Percentiles rank a stretch among this genome's conserved stretches.
phyloP scores from a whole-genome alignment of 1,284 basidiomycete species.

The Cutaneotrichosporon daszewskae region DNA sequence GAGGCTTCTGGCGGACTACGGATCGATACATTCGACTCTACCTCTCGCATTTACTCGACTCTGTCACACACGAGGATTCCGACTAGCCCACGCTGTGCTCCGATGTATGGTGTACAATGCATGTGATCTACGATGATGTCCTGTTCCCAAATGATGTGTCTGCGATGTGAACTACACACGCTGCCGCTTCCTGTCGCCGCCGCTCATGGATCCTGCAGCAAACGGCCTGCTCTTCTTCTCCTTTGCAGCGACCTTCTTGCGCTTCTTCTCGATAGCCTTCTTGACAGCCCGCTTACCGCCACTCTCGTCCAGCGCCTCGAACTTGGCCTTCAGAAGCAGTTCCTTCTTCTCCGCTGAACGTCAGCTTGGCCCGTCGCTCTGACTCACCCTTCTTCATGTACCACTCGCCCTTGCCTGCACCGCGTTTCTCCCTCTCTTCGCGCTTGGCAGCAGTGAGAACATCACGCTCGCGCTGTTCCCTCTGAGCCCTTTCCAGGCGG shows the following conservation, averaged over 20 bases:
- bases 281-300: conserved; percentile 76
- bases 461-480: conserved; percentile 63
- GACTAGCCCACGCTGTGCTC: background rate
- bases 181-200: conserved; percentile 17
- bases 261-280: conserved; percentile 80
- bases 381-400: conserved; percentile 72
- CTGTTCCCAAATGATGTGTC: too few relatives aligned
- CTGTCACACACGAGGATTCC: too few relatives aligned
- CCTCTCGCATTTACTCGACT: too few relatives aligned
- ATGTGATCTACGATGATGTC: too few relatives aligned
- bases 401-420: conserved; percentile 74
- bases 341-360: conserved; percentile 68
- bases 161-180: conserved; percentile 12
- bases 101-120: background rate
- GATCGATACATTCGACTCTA: too few relatives aligned
- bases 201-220: conserved; percentile 34
- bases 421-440: conserved; percentile 67
- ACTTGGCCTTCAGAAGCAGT: conserved; percentile 64
- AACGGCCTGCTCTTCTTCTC: conserved; percentile 81
- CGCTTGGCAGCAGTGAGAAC: conserved; percentile 59
- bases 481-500: conserved; percentile 65
- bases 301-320: conserved; percentile 64
- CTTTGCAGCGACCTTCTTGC: conserved; percentile 78
- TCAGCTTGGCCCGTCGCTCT: background rate
- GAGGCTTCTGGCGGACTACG: too few relatives aligned